Conservation (phyloP, 805 yeast genomes). For the Ogataea polymorpha region DNA sequence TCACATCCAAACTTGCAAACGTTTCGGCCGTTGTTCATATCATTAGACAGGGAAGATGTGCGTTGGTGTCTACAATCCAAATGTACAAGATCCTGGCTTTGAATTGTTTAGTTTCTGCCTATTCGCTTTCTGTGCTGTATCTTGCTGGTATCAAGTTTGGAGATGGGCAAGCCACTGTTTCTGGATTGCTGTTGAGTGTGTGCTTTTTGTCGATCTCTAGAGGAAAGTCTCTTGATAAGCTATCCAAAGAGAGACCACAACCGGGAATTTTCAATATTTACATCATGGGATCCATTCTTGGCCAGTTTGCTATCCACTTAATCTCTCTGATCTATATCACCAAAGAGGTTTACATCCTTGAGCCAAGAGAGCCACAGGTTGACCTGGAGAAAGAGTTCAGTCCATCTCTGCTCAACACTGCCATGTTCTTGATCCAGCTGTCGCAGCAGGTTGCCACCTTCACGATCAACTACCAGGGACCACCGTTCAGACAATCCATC, state of each 20-base stretch:
- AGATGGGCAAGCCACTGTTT: slow-evolving; percentile 95
- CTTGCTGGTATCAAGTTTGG: slow-evolving; percentile 98
- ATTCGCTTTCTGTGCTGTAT: slow-evolving; percentile 88
- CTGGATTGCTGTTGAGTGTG: slow-evolving; percentile 88
- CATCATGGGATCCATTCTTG: slow-evolving; percentile 96
- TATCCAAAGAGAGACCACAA: slow-evolving; percentile 93
- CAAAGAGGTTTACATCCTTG: slow-evolving; percentile 75
- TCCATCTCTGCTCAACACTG: slow-evolving; percentile 93
- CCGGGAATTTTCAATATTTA: slow-evolving; percentile 93
- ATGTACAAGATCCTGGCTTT: slow-evolving; percentile 97
- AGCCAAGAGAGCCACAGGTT: slow-evolving; percentile 87
- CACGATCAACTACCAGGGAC: slow-evolving; percentile 96
- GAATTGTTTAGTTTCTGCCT: slow-evolving; percentile 95
- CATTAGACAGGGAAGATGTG: slow-evolving; percentile 97
- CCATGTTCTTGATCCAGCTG: slow-evolving; percentile 88
- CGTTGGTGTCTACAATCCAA: slow-evolving; percentile 94
- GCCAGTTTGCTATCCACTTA: slow-evolving; percentile 94
- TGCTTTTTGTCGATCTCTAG: slow-evolving; percentile 95
- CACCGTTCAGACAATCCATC: slow-evolving; percentile 91
- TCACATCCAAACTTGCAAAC: slow-evolving; percentile 89
- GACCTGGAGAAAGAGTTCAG: slow-evolving; percentile 85
- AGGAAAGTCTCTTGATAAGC: slow-evolving; percentile 84
- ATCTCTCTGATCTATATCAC: slow-evolving; percentile 79
- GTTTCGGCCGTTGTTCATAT: slow-evolving; percentile 92
- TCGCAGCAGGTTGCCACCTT: slow-evolving; percentile 97